A percentile compares a stretch with the other conserved stretches of the same genome.
These are phyloP conservation scores for Scedosporium apiospermum DNA, from an alignment of 2,329 filamentous ascomycete genomes.

Conservation along the genomic window DNA sequence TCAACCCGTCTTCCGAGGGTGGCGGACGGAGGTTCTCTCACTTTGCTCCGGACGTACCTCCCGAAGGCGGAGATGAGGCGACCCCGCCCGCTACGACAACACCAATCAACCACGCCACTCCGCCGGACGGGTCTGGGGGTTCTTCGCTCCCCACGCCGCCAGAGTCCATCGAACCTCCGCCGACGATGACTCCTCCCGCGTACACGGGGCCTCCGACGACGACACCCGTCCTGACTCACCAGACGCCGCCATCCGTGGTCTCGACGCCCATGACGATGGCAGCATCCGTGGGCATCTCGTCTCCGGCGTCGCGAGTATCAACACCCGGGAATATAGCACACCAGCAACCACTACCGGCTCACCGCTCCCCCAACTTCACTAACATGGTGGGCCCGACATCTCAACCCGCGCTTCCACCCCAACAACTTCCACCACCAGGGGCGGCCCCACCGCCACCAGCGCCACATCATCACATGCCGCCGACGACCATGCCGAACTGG, in stretches of 20 bases:
- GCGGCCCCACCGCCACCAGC: conserved; percentile 16
- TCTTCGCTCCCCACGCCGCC: conserved; percentile 31
- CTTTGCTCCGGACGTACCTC: conserved; percentile 46
- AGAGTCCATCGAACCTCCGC: conserved; percentile 28
- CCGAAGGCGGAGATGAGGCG: not conserved
- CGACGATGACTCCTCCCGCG: conserved; percentile 26
- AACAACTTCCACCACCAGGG: too few relatives aligned
- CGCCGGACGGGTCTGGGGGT: conserved; percentile 4
- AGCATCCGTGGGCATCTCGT: conserved; percentile 20
- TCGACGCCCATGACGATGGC: conserved; percentile 7
- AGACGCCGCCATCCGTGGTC: conserved; percentile 12
- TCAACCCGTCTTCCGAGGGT: conserved; percentile 44
- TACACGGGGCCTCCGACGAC: conserved; percentile 19
- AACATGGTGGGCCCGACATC: not conserved
- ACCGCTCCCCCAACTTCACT: not conserved
- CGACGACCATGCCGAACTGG: conserved; percentile 37
- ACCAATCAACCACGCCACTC: conserved; percentile 4
- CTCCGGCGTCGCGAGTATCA: conserved; percentile 9
- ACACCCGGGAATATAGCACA: not conserved
- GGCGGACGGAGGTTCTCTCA: conserved; percentile 52
- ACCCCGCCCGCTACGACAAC: conserved; percentile 1
- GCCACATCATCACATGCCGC: conserved; percentile 31
- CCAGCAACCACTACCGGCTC: not conserved
- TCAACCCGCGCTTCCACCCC: not conserved
- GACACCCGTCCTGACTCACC: conserved; percentile 22